These are phyloP conservation scores for Sphagnum contortum DNA, from an alignment of 225 moss, liverwort and hornwort species.

Conservation along the genomic window DNA sequence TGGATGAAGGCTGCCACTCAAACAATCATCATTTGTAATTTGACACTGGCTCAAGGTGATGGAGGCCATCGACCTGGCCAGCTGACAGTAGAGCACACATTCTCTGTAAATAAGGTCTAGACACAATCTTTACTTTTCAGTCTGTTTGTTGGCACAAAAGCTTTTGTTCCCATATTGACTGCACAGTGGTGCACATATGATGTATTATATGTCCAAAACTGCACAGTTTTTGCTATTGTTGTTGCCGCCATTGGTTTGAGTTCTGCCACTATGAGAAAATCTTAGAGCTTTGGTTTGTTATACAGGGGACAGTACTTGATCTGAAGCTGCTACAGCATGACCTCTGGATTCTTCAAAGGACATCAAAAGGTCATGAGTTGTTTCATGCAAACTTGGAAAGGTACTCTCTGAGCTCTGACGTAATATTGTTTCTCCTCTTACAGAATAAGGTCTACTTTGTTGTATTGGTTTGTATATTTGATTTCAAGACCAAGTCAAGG, in stretches of 20 bases:
- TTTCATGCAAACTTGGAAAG: conserved; percentile 53
- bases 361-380: conserved; percentile 39
- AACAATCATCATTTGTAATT: conserved; percentile 51
- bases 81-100: conserved; percentile 39
- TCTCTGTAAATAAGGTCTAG: conserved; percentile 48
- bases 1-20: conserved; percentile 40
- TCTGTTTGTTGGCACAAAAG: no score
- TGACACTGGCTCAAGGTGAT: conserved; percentile 60
- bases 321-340: conserved; percentile 59
- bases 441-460: no score
- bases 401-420: conserved; percentile 3
- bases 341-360: conserved; percentile 63
- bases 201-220: conserved; percentile 3
- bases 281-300: not conserved
- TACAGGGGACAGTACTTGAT: conserved; percentile 55
- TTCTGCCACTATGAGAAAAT: not conserved
- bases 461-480: no score
- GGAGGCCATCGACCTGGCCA: conserved; percentile 59
- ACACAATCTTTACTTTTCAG: no score
- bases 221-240: conserved; percentile 3
- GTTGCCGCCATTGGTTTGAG: not conserved
- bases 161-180: not conserved
- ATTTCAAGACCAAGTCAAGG: no score
- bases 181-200: conserved; percentile 1
- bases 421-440: no score